Percentiles rank a stretch among this genome's conserved stretches.
Conservation (phyloP, 306 rosid genomes). For the Prunus dulcis region DNA sequence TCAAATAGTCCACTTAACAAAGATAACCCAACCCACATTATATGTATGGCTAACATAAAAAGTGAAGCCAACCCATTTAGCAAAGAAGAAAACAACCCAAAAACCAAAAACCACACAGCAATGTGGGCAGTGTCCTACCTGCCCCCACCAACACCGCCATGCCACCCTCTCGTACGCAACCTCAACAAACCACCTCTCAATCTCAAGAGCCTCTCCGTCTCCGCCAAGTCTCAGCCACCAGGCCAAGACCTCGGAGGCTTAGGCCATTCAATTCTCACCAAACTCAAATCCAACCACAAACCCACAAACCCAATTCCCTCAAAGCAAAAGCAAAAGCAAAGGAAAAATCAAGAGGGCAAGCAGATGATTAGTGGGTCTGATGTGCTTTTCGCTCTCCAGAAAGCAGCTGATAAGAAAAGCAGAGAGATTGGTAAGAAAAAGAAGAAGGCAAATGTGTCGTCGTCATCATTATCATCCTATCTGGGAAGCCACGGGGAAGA, state of each 20-base stretch:
- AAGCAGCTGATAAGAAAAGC: conserved; percentile 37
- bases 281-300: conserved; percentile 26
- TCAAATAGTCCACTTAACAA: too few relatives aligned
- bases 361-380: conserved; percentile 57
- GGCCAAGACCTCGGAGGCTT: conserved; percentile 24
- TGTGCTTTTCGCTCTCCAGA: conserved; percentile 67
- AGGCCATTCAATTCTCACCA: conserved; percentile 24
- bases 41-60: neutral
- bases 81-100: neutral
- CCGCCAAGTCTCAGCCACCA: conserved; percentile 32
- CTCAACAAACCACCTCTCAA: conserved; percentile 10
- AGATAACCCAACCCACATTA: neutral
- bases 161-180: conserved; percentile 18
- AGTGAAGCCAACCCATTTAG: neutral
- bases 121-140: conserved; percentile 31
- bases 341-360: conserved; percentile 16
- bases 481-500: conserved; percentile 22
- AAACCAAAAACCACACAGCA: neutral
- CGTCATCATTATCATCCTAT: conserved; percentile 25
- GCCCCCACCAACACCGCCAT: conserved; percentile 13
- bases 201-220: conserved; percentile 17
- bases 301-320: conserved; percentile 2
- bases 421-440: conserved; percentile 26
- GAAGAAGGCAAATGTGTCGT: conserved; percentile 2
- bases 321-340: conserved; percentile 6